Evolutionary conservation across 805 yeast genomes (phyloP), one percentile per base, ranked within the genome.

Genomic region (Wickerhamomyces chaumierensis): DNA sequence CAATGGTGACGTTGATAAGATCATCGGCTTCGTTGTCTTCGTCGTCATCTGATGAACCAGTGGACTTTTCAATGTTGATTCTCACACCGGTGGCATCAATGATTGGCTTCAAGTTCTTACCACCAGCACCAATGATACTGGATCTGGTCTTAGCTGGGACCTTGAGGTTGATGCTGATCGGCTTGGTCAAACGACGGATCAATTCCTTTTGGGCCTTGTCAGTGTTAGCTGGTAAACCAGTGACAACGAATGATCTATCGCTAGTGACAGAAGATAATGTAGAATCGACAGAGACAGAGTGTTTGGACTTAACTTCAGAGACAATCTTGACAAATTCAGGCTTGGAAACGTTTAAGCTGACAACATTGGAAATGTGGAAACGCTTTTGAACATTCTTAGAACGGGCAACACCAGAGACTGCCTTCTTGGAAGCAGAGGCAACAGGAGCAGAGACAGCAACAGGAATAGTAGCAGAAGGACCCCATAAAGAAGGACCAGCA

Each of bases 101-200:
- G 46, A 88, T 83, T 42, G 92, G 88, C 57, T 77, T 83, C 60
- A 88, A 73, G 43, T 69, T 80, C 49, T 70, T 73, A 56, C 97
- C 97, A 56, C 80, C 83, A 34, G 88, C 71, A 42, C 97, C 97
- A 61, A 88, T 88, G 42, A 88, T 74, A 36, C 74, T 71, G 7
- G 94, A 71, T 60, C 92, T 74, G 42, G 84, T 69, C 48, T 73
- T 74, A 13, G 88, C 73, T 25, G 97, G 96, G 38, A 88, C 73
- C 23, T 68, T 56, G 54, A 88, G 73, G 23, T 66, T 60, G 36
- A 74, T 61, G 5, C 62, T 63, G 40, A 81, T 74, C 39, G 94
- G 94, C 57, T 78, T 81, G 31, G 94, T 79, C 55, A 90, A 69
- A 48, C 75, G 80, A 53, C 76, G 78, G 43, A 83, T 70, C 41